Conservation (phyloP, 192 early-diverging fungal species). For the Linnemannia elongata region DNA sequence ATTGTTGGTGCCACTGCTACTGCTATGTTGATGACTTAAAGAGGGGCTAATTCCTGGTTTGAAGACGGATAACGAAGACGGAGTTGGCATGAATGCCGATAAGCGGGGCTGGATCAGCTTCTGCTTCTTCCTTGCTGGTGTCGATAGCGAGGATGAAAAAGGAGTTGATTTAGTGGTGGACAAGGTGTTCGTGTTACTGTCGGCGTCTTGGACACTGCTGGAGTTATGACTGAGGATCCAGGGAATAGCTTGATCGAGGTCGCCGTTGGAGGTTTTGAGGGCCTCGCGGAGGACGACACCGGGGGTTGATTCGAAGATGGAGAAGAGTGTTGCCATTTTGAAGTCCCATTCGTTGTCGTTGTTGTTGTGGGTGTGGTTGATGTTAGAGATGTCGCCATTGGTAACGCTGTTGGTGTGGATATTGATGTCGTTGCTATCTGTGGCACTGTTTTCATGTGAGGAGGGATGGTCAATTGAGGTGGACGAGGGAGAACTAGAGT, state of each 20-base stretch:
- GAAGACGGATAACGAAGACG: not conserved
- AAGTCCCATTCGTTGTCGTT: constrained; percentile 26
- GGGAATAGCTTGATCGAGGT: constrained; percentile 49
- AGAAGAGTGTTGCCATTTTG: constrained; percentile 49
- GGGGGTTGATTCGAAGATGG: constrained; percentile 44
- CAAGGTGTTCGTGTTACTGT: not conserved
- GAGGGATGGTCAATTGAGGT: not conserved
- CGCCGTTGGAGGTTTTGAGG: constrained; percentile 15
- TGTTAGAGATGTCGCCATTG: not conserved
- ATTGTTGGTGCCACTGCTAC: too few relatives aligned
- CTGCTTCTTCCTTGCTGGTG: constrained; percentile 25
- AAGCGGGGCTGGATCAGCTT: constrained; percentile 43
- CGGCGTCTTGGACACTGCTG: not conserved
- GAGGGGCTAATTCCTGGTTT: not conserved
- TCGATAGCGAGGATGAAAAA: not conserved
- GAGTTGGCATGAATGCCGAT: constrained; percentile 21
- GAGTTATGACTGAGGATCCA: constrained; percentile 27
- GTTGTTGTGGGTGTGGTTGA: not conserved
- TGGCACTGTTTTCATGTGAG: not conserved
- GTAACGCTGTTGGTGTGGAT: not conserved
- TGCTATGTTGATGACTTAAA: not conserved
- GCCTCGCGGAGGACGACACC: constrained; percentile 23
- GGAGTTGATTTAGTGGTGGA: not conserved
- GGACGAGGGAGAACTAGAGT: not conserved
- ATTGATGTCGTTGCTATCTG: not conserved